phyloP scores from a whole-genome alignment of 2,329 filamentous ascomycete genomes.

The Dothistroma septosporum region DNA sequence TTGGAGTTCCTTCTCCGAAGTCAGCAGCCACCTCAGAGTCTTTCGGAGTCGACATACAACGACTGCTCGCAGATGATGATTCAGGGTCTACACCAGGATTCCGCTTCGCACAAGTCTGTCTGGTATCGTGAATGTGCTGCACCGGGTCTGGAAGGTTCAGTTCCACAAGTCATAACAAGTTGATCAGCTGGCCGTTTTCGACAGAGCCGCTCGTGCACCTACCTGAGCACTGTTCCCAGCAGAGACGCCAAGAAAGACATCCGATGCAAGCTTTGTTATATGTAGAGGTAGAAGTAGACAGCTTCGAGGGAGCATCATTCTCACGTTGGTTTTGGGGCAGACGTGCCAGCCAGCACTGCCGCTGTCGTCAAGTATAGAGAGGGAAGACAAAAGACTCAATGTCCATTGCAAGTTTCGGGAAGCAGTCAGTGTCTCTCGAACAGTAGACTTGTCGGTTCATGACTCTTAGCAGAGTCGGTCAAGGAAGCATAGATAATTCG shows the following conservation, averaged over 20 bases:
- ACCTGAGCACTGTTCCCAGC: background rate
- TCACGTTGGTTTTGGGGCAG: no score
- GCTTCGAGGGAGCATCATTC: no score
- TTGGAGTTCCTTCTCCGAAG: background rate
- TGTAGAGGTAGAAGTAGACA: no score
- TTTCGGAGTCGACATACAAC: background rate
- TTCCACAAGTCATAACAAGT: background rate
- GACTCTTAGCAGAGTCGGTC: no score
- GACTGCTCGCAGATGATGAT: background rate
- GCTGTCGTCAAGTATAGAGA: no score
- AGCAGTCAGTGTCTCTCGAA: no score
- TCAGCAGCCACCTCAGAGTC: background rate
- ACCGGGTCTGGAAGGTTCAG: background rate
- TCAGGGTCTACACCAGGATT: background rate
- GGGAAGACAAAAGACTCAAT: no score
- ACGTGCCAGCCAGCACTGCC: no score
- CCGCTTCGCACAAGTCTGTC: background rate
- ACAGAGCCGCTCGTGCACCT: background rate
- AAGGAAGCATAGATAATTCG: no score
- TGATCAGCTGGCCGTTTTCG: background rate
- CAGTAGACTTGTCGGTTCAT: no score
- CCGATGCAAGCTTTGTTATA: no score
- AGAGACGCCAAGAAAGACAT: background rate
- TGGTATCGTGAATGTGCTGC: background rate
- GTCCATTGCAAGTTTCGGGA: no score